Evolutionary conservation across 2,329 filamentous ascomycete species (phyloP).

Genomic region (Coleophoma crateriformis): DNA sequence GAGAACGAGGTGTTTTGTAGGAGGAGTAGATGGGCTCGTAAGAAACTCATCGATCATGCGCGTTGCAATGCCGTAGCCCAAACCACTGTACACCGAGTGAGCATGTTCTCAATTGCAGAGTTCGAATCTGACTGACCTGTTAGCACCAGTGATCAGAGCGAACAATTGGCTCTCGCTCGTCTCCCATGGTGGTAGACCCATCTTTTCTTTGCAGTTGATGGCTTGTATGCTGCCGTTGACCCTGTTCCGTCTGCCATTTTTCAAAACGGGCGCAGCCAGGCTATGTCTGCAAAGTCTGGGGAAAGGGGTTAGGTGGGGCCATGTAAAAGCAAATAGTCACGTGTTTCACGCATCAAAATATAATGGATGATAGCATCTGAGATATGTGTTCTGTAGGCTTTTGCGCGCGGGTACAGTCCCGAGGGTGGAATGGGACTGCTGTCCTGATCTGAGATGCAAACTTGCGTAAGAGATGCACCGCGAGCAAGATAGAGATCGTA

Average conservation of each 20-base stretch:
- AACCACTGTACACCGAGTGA: constrained; percentile 52
- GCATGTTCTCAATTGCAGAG: too few species aligned
- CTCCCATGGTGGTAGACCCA: constrained; percentile 28
- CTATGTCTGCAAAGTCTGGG: background rate
- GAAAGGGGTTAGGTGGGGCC: background rate
- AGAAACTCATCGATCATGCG: constrained; percentile 90
- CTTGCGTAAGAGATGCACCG: too few species aligned
- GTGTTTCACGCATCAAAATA: too few species aligned
- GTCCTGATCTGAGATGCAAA: too few species aligned
- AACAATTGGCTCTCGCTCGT: constrained; percentile 41
- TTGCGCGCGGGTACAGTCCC: too few species aligned
- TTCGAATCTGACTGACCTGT: constrained; percentile 53
- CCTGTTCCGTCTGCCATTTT: too few species aligned
- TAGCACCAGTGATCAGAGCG: constrained; percentile 78
- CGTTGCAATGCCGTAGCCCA: constrained; percentile 78
- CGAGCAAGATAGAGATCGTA: too few species aligned
- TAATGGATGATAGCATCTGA: too few species aligned
- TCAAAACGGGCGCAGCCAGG: background rate
- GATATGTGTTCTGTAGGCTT: too few species aligned
- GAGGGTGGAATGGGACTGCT: too few species aligned
- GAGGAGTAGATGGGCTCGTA: constrained; percentile 56
- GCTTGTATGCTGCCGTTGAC: too few species aligned
- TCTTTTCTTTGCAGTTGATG: constrained; percentile 1
- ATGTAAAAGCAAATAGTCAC: too few species aligned
- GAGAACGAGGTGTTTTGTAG: constrained; percentile 66